Evolutionary conservation across 305 asterid species (phyloP), one percentile per base, ranked within the genome.

Genomic region (Rubia peregrina): DNA sequence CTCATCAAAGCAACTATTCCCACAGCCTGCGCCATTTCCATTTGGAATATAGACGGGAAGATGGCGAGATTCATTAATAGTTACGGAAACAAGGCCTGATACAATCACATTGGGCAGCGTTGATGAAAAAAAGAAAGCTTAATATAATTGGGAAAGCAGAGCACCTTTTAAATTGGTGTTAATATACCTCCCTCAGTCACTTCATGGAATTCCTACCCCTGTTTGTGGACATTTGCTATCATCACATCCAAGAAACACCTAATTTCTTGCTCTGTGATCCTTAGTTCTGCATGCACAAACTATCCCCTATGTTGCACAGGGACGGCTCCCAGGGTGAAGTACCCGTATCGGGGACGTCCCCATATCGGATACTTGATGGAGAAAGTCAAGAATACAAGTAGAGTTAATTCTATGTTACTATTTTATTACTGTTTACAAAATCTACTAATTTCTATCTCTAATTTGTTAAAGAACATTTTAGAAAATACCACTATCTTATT

Each of bases 31-130:
- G 17, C 59, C 59, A 51, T 51, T 51, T 22, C 36, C 36, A 9
- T 42, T 13, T 57, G 57, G 82, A 78, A 71, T 67, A 8, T 21
- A 67, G 76, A 61, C 79, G 7, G 69, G 21, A 67, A 71, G 38
- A 56, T 51, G 71, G 79, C 24, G 16, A 22, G 68, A 5, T 68
- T 24, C 72, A 69, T 8, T 13, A 44, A 67, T 38, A 0, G 6
- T 64, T 79, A 67, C 82, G 4, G 71, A 65, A 78, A 70, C 65
- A 16, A 38, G 78, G 74, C 41, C 12, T 62, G 69, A 49, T 69
- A 1, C 66, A 68, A 5, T 19, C 1, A 60, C 59, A 48, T 44
- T 43, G 51, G 30, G 14, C 61, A 30, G 19, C 61, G 30, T 19
- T 2, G 61, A 61, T 43, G 65, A 19, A 33, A 7, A 59, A 46